Base-by-base conservation (phyloP, 2,329 filamentous ascomycete species). In the Penicillium glabrum region DNA sequence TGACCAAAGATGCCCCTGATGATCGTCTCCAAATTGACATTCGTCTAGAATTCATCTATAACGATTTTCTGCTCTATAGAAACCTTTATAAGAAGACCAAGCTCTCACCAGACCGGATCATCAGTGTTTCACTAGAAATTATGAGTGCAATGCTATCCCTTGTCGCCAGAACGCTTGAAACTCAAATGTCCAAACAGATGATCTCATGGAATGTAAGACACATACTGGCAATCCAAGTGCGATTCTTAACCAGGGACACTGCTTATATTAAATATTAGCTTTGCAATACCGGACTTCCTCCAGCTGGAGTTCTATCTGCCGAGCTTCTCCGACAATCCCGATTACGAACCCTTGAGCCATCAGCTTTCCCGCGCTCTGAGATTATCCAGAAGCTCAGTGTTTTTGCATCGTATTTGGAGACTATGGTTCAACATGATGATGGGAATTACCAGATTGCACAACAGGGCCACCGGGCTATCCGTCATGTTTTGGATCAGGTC, bases 351-450 rank as follows among this genome's bases (percentile, higher is more conserved):
- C 29, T 27, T 13, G 26, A 54, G 19, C 13, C 44, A 10, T 21
- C 24, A 7, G 47, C 8, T 2, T 62, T 68, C 23, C 64, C 62
- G 10, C 65, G 68, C 19, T 68, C 69, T 1, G 62, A 69, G 21
- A 56, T 69, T 9, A 70, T 71, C 21, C 69, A 71, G 27, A 67
- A 64, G 31, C 57, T 71, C 4, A 69, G 65, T 13, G 53, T 70
- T 11, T 69, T 70, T 47, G 61, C 62, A 1, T 63, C 63, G 9
- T 58, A 69, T 35, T 53, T 69, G 2, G 62, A 65, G 24, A 64
- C 58, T 3, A 59, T 65, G 0, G 58, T 68, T 24, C 54, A 44
- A 2, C 59, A 57, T 8, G 46, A 67, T 27, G 66, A 68, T 16
- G 63, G 61, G 5, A 67, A 67, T 29, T 64, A 69, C 37, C 57